Percentiles rank a stretch among this genome's conserved stretches.
phyloP scores from a whole-genome alignment of 352 stramenopile species.

The Pythium rhizo-oryzae region DNA sequence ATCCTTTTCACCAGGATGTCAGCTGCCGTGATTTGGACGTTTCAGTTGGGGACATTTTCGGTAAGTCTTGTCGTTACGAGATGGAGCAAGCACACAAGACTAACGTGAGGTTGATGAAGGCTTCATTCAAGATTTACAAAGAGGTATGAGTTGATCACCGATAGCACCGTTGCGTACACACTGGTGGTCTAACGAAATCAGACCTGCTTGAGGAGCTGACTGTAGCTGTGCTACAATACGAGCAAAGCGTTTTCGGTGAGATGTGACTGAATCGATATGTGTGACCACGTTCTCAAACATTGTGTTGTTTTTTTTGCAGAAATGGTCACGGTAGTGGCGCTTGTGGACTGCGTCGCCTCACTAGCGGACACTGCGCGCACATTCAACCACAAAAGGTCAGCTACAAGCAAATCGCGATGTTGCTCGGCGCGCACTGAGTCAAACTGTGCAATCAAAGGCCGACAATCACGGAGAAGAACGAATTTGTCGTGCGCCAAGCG shows the following conservation, averaged over 20 bases:
- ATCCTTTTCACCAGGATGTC: slow-evolving; percentile 44
- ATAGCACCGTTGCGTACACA: neutral
- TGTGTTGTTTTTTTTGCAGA: slow-evolving; percentile 44
- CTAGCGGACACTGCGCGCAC: slow-evolving; percentile 63
- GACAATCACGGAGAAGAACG: slow-evolving; percentile 44
- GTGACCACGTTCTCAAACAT: neutral
- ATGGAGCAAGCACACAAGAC: neutral
- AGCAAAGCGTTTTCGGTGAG: slow-evolving; percentile 68
- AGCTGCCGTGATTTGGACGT: slow-evolving; percentile 82
- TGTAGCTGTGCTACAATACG: slow-evolving; percentile 68
- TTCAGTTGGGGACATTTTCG: slow-evolving; percentile 83
- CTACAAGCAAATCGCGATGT: neutral
- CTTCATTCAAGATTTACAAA: slow-evolving; percentile 81
- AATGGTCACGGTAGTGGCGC: slow-evolving; percentile 65
- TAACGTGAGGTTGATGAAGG: slow-evolving; percentile 32
- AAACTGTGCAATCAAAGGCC: slow-evolving; percentile 36
- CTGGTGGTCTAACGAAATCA: slow-evolving; percentile 25
- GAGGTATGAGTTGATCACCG: slow-evolving; percentile 37
- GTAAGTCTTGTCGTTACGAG: slow-evolving; percentile 28
- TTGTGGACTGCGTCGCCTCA: slow-evolving; percentile 74
- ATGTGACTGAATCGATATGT: neutral
- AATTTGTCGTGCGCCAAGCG: slow-evolving; percentile 56
- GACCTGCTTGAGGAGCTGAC: slow-evolving; percentile 80
- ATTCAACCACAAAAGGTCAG: slow-evolving; percentile 78
- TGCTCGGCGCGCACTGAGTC: neutral